Evolutionary conservation across 768 basidiomycete genomes (phyloP), one percentile per base, ranked within the genome.

Genomic region (Phanerodontia chrysosporium): DNA sequence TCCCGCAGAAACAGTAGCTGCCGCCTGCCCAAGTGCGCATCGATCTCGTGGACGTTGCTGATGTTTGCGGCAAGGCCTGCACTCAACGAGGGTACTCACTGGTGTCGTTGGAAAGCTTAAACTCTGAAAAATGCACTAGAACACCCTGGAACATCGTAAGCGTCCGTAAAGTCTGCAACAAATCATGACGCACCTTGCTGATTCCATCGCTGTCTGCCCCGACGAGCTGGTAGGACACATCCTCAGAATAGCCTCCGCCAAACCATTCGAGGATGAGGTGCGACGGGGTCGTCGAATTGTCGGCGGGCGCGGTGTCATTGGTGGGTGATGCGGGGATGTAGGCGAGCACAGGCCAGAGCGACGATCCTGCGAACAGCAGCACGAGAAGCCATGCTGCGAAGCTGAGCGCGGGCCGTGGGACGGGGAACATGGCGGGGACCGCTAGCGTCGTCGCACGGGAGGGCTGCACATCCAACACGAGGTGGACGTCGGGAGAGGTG

Each of bases 41-140:
- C 39, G 10, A 42, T 42, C 39, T 42, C 18, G 7, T 35, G 18
- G 8, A 18, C 32, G 4, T 7, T 42, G 16, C 4, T 42, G 39
- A 18, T 7, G 39, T 18, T 42, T 42, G 39, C 16, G 39, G 18
- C 39, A 42, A 42, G 39, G 9, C 46, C 46, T 25, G 22, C 24
- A 22, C 9, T 48, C 46, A 13, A 18, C 6, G 30, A 27, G 22
- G 58, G 39, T 7, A 67, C 83, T 64, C 73, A 74, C 84, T 81
- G 45, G 77, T 80, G 29, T 73, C 69, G 58, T 78, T 76, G 27
- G 72, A 74, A 12, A 78, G 75, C 55, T 72, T 74, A 27, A 78
- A 76, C 67, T 94, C 94, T 0, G 85, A 81, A 66, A 96, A 95
- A 69, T 91, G 91, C 29, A 95, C 84, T 39, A 97, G 71, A 14